Conservation (phyloP, 768 basidiomycete genomes). For the Tubosaeta brunneosetosa region DNA sequence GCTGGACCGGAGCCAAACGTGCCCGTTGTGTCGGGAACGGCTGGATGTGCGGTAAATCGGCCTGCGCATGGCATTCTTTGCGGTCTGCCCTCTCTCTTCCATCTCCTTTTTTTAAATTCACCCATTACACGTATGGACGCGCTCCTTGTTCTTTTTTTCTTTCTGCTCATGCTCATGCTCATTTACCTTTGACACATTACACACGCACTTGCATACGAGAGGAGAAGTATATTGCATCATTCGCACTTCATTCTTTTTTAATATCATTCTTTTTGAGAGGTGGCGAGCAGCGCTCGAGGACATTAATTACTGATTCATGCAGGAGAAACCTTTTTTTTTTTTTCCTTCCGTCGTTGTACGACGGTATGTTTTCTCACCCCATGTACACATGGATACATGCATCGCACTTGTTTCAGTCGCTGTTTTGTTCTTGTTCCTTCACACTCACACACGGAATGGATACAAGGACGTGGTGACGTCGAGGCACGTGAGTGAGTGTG, state of each 20-base stretch:
- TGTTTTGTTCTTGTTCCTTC: background rate
- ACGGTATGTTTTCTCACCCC: background rate
- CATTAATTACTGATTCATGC: background rate
- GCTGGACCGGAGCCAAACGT: slow-evolving; percentile 56
- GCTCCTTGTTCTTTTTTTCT: slow-evolving; percentile 3
- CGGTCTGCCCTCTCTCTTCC: background rate
- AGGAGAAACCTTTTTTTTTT: background rate
- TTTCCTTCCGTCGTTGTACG: slow-evolving; percentile 10
- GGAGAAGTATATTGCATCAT: slow-evolving; percentile 12
- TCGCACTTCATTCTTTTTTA: slow-evolving; percentile 25
- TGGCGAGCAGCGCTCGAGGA: slow-evolving; percentile 4
- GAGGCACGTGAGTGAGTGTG: background rate
- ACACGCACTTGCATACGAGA: background rate
- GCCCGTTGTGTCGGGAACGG: slow-evolving; percentile 59
- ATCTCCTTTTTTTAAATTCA: background rate
- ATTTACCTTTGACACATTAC: slow-evolving; percentile 5
- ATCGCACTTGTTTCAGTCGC: background rate
- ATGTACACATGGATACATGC: background rate
- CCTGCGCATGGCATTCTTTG: background rate
- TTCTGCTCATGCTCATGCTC: background rate
- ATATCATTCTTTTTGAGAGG: slow-evolving; percentile 24
- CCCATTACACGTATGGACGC: slow-evolving; percentile 12
- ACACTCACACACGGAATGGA: background rate
- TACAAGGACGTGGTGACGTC: too few species aligned
- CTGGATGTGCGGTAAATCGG: slow-evolving; percentile 28